Evolutionary conservation across 2,329 filamentous ascomycete genomes (phyloP).

Genomic region (Paraconiothyrium brasiliense): DNA sequence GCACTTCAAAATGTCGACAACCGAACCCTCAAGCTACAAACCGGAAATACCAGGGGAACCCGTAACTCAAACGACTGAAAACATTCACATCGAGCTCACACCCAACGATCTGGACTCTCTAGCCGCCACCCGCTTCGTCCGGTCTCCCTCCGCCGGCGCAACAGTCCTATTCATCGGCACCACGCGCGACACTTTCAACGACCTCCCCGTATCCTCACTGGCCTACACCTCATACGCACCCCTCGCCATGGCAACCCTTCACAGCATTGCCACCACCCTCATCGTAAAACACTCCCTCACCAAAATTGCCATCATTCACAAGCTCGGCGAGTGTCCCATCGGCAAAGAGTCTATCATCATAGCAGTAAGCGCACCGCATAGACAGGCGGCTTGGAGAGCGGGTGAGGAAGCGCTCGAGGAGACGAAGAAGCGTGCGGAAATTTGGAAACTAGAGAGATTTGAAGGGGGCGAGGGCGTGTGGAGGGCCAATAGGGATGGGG

Average conservation of each 20-base stretch:
- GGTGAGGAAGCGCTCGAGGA: conserved; percentile 89
- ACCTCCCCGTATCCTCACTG: conserved; percentile 76
- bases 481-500: conserved; percentile 86
- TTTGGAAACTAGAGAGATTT: conserved; percentile 96
- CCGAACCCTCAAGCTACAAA: conserved; percentile 37
- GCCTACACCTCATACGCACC: conserved; percentile 79
- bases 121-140: conserved; percentile 71
- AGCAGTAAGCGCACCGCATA: conserved; percentile 83
- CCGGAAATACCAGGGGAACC: conserved; percentile 40
- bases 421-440: conserved; percentile 87
- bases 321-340: conserved; percentile 84
- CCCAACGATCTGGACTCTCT: conserved; percentile 67
- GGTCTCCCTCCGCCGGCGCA: conserved; percentile 58
- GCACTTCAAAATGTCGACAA: conserved; percentile 36
- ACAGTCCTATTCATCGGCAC: conserved; percentile 63
- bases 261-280: conserved; percentile 68
- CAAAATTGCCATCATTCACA: conserved; percentile 82
- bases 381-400: conserved; percentile 84
- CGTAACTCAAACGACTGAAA: conserved; percentile 37
- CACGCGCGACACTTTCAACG: conserved; percentile 77
- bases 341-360: conserved; percentile 95
- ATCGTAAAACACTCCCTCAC: conserved; percentile 70
- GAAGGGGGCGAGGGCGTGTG: conserved; percentile 79
- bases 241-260: conserved; percentile 74
- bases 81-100: conserved; percentile 75